Evolutionary conservation across 2,329 filamentous ascomycete genomes (phyloP).

Genomic region (Nemania diffusa): DNA sequence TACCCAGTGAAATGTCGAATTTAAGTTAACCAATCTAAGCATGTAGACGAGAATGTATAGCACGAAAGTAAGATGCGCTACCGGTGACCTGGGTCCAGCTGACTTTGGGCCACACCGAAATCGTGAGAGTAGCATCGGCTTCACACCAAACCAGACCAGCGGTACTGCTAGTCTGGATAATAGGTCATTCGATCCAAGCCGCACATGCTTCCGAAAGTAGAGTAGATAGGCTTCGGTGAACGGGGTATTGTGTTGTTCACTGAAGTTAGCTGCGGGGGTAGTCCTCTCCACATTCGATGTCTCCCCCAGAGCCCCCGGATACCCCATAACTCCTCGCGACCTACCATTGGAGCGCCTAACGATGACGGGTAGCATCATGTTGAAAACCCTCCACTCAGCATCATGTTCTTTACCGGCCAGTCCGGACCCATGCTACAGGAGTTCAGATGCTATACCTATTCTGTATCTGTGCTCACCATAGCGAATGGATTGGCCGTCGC

Average conservation of each 20-base stretch:
- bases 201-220: not conserved
- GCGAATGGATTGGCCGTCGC: slow-evolving; percentile 27
- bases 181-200: not conserved
- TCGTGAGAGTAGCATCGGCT: slow-evolving; percentile 14
- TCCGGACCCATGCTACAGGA: not conserved
- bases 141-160: slow-evolving; percentile 14
- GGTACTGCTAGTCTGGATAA: slow-evolving; percentile 2
- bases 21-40: not conserved
- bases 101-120: not conserved
- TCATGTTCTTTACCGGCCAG: not conserved
- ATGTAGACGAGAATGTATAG: not conserved
- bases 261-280: slow-evolving; percentile 15
- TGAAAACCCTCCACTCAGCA: slow-evolving; percentile 43
- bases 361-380: not conserved
- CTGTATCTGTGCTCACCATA: not conserved
- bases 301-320: slow-evolving; percentile 37
- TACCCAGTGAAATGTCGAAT: slow-evolving; percentile 40
- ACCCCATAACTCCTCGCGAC: slow-evolving; percentile 6
- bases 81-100: slow-evolving; percentile 6
- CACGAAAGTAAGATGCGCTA: not conserved
- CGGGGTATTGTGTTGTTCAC: slow-evolving; percentile 15
- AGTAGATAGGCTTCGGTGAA: slow-evolving; percentile 24
- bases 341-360: slow-evolving; percentile 42
- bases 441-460: not conserved
- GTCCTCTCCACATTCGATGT: slow-evolving; percentile 36